phyloP scores from a whole-genome alignment of 2,329 filamentous ascomycete genomes.

The Cephalotrichum gorgonifer region DNA sequence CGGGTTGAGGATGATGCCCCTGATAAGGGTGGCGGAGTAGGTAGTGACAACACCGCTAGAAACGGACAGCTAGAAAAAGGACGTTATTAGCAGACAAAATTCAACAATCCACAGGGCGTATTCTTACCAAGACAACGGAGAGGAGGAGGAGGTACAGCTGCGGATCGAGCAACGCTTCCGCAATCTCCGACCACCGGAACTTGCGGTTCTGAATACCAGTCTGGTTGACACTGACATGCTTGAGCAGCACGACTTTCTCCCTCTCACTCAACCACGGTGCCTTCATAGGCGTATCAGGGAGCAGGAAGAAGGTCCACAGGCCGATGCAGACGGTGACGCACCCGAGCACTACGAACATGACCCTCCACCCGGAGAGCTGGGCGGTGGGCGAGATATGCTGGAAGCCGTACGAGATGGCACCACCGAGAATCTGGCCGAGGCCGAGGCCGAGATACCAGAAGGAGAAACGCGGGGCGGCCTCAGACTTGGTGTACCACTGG shows the following conservation, averaged over 20 bases:
- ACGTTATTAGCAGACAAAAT: not conserved
- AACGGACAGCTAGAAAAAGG: constrained; percentile 15
- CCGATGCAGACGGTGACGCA: constrained; percentile 10
- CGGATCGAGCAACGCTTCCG: constrained; percentile 44
- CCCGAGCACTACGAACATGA: constrained; percentile 12
- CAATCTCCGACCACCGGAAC: constrained; percentile 40
- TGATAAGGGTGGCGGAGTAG: constrained; percentile 27
- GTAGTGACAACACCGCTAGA: constrained; percentile 42
- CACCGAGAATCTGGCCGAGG: constrained; percentile 15
- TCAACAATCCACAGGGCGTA: constrained; percentile 18
- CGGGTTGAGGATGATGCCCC: constrained; percentile 1
- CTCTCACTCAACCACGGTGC: constrained; percentile 7
- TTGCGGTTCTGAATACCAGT: constrained; percentile 32
- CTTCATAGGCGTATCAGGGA: constrained; percentile 9
- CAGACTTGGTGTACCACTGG: constrained; percentile 21
- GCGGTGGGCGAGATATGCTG: constrained; percentile 15
- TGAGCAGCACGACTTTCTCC: constrained; percentile 38
- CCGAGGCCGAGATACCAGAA: constrained; percentile 6
- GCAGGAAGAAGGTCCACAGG: constrained; percentile 7
- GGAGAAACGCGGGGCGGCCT: constrained; percentile 6
- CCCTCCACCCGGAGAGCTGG: constrained; percentile 12
- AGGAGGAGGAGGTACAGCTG: constrained; percentile 50
- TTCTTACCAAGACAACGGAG: constrained; percentile 22
- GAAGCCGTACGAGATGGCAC: constrained; percentile 20
- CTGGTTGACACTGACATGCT: constrained; percentile 35